Conservation (phyloP, 169 alveolate species). For the Babesia divergens region DNA sequence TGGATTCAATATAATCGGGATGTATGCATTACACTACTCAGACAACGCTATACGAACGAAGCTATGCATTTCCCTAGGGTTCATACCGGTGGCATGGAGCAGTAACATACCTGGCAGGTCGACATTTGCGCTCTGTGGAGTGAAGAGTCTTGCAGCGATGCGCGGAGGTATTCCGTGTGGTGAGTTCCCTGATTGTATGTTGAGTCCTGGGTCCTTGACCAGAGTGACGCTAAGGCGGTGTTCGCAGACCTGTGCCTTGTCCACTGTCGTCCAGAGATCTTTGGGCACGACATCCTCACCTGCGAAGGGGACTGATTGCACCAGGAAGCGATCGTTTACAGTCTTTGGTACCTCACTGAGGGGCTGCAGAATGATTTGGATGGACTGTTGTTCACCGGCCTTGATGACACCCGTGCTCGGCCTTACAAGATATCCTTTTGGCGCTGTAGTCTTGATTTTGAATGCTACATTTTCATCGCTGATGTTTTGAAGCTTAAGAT, state of each 20-base stretch:
- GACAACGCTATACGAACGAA: no score
- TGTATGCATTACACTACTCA: no score
- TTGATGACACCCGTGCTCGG: slow-evolving; percentile 82
- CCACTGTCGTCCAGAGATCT: slow-evolving; percentile 81
- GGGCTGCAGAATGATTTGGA: slow-evolving; percentile 84
- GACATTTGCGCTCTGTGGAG: slow-evolving; percentile 70
- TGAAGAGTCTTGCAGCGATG: slow-evolving; percentile 67
- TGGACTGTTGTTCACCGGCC: slow-evolving; percentile 75
- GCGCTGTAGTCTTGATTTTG: slow-evolving; percentile 85
- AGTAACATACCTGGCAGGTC: slow-evolving; percentile 64
- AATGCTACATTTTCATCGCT: slow-evolving; percentile 80
- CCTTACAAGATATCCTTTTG: slow-evolving; percentile 82
- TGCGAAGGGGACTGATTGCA: slow-evolving; percentile 74
- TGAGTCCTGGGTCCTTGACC: slow-evolving; percentile 70
- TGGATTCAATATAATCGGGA: no score
- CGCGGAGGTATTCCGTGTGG: slow-evolving; percentile 72
- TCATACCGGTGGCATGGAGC: no score
- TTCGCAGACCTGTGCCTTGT: slow-evolving; percentile 76
- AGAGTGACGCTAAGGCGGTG: slow-evolving; percentile 81
- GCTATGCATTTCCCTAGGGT: no score
- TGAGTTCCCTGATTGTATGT: slow-evolving; percentile 65
- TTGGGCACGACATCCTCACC: slow-evolving; percentile 76
- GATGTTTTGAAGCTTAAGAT: slow-evolving; percentile 78
- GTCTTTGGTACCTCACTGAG: slow-evolving; percentile 77
- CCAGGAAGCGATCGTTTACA: slow-evolving; percentile 79